Percentiles rank a stretch among this genome's conserved stretches.
Conservation (phyloP, 768 basidiomycete species). For the Saitozyma podzolica region DNA sequence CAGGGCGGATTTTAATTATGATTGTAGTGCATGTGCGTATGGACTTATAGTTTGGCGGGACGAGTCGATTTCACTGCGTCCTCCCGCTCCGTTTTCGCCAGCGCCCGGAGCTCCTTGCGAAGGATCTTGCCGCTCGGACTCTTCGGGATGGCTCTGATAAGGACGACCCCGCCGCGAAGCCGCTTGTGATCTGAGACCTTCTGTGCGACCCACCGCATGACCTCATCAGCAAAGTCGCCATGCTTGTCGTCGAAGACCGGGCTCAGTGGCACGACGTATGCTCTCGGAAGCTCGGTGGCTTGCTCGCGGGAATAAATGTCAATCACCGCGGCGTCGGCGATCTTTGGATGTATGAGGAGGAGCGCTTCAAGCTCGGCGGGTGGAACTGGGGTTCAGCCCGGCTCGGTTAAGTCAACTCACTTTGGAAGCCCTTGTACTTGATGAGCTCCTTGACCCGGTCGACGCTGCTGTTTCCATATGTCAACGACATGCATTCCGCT, state of each 20-base stretch:
- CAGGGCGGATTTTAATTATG: conserved; percentile 34
- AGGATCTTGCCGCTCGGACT: conserved; percentile 88
- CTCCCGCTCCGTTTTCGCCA: conserved; percentile 61
- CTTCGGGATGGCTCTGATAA: conserved; percentile 68
- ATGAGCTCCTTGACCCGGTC: conserved; percentile 55
- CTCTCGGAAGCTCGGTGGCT: conserved; percentile 79
- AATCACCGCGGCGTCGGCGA: conserved; percentile 79
- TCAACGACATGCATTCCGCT: too few relatives aligned
- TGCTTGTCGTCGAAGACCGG: conserved; percentile 51
- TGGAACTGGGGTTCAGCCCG: conserved; percentile 60
- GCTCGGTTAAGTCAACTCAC: conserved; percentile 48
- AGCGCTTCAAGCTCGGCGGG: conserved; percentile 82
- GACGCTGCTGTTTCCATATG: conserved; percentile 32
- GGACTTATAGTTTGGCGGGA: conserved; percentile 28
- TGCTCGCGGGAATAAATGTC: conserved; percentile 67
- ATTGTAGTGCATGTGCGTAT: not conserved
- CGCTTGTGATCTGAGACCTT: conserved; percentile 71
- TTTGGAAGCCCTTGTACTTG: conserved; percentile 71
- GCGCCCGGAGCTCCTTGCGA: conserved; percentile 70
- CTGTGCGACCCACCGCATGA: conserved; percentile 66
- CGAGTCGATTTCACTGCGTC: conserved; percentile 14
- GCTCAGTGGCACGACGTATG: conserved; percentile 52
- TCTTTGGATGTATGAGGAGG: conserved; percentile 69
- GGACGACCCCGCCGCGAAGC: conserved; percentile 67
- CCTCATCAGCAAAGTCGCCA: conserved; percentile 57